Evolutionary conservation across 2,329 filamentous ascomycete species (phyloP).

Genomic region (Coniochaeta pulveracea): DNA sequence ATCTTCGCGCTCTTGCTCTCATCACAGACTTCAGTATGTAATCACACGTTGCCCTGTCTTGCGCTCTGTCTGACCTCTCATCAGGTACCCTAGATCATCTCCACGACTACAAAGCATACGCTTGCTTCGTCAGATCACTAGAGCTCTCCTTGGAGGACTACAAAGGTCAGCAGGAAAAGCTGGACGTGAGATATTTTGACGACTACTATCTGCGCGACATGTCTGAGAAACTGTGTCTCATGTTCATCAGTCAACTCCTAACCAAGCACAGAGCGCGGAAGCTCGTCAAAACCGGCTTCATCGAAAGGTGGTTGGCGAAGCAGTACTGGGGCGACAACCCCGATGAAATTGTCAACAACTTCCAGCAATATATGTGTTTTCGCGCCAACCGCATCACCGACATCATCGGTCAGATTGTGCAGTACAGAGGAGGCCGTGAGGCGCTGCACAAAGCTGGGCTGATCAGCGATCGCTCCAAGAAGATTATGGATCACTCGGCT

Average conservation of each 20-base stretch:
- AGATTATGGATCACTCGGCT: conserved; percentile 14
- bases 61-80: conserved; percentile 6
- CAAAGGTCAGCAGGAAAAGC: conserved; percentile 36
- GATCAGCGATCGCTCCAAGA: conserved; percentile 22
- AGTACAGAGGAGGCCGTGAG: conserved; percentile 36
- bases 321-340: conserved; percentile 55
- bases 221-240: conserved; percentile 47
- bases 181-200: conserved; percentile 47
- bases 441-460: conserved; percentile 39
- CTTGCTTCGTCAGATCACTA: conserved; percentile 48
- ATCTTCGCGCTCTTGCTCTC: conserved; percentile 43
- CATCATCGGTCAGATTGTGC: conserved; percentile 36
- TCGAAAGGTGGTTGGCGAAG: conserved; percentile 63
- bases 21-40: conserved; percentile 36
- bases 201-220: conserved; percentile 53
- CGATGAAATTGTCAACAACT: conserved; percentile 41
- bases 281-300: conserved; percentile 51
- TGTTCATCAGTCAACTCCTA: conserved; percentile 47
- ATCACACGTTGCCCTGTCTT: neutral
- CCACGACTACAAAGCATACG: conserved; percentile 37
- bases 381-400: conserved; percentile 42
- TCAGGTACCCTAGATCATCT: conserved; percentile 32
- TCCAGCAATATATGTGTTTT: conserved; percentile 35
- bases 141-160: conserved; percentile 43
- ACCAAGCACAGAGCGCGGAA: conserved; percentile 39